Conservation (phyloP, 805 yeast species). For the Lipomyces starkeyi region DNA sequence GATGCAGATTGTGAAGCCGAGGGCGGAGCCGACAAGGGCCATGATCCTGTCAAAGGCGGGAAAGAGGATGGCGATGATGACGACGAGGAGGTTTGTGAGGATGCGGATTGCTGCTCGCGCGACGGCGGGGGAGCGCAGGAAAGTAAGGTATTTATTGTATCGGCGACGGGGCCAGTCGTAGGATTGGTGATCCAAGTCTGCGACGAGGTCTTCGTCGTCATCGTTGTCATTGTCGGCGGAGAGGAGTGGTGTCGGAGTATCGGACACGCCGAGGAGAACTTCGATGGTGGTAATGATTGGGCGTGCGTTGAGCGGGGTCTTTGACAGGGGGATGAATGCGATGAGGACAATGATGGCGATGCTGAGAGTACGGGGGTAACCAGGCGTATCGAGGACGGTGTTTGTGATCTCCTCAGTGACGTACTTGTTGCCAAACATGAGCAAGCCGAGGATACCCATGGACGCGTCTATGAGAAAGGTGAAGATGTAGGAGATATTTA, state of each 20-base stretch:
- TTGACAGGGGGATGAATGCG: slow-evolving; percentile 84
- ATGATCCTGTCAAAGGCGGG: slow-evolving; percentile 84
- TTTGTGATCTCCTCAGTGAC: slow-evolving; percentile 58
- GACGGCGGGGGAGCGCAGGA: slow-evolving; percentile 10
- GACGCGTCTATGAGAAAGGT: slow-evolving; percentile 64
- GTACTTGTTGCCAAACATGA: slow-evolving; percentile 73
- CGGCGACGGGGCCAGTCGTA: neutral
- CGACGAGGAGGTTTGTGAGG: slow-evolving; percentile 62
- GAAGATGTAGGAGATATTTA: slow-evolving; percentile 61
- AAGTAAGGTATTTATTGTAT: neutral
- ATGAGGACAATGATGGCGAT: slow-evolving; percentile 62
- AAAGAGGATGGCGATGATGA: slow-evolving; percentile 64
- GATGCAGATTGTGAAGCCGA: slow-evolving; percentile 80
- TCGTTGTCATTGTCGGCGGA: neutral
- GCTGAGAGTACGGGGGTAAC: slow-evolving; percentile 69
- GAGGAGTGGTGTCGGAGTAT: slow-evolving; percentile 19
- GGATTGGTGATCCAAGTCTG: neutral
- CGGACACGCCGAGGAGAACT: slow-evolving; percentile 50
- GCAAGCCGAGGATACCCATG: slow-evolving; percentile 69
- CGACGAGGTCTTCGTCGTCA: neutral
- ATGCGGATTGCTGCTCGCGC: slow-evolving; percentile 47
- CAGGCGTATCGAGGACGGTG: slow-evolving; percentile 66
- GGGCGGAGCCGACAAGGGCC: slow-evolving; percentile 79
- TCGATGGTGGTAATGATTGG: slow-evolving; percentile 80
- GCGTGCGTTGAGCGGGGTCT: slow-evolving; percentile 80